Base-by-base conservation (phyloP, 2,329 filamentous ascomycete species). In the Phaeosphaeriaceae sp. region DNA sequence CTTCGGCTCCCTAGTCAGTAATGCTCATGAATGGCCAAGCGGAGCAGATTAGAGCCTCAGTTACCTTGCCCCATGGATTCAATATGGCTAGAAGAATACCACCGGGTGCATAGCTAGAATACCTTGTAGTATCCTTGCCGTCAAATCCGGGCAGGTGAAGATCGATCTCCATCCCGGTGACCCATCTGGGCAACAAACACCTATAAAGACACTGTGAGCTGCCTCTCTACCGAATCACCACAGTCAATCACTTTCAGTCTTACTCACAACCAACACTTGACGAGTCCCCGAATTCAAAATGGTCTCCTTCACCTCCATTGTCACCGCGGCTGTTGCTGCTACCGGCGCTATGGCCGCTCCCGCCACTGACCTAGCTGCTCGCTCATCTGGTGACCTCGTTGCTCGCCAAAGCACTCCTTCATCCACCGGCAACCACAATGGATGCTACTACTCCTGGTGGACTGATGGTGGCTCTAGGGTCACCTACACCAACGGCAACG, bases 361-460 rank as follows among this genome's bases (percentile, higher is more conserved):
- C 23, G 60, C 70, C 34, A 60, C 60, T 44, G 71, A 72, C 48
- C 58, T 75, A 32, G 67, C 71, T 53, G 73, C 75, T 51, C 64
- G 76, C 46, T 67, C 69, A 34, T 52, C 61, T 18, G 56, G 57
- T 37, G 62, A 63, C 28, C 56, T 69, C 20, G 58, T 59, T 35
- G 56, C 62, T 18, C 64, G 66, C 29, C 69, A 69, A 55, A 72
- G 74, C 26, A 81, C 81, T 21, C 66, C 74, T 44, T 80, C 75
- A 55, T 68, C 72, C 12, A 80, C 78, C 3, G 83, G 82, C 40
- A 80, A 75, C 6, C 74, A 81, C 72, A 79, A 83, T 60, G 82
- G 82, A 46, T 86, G 77, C 74, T 86, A 80, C 75, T 86, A 82
- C 70, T 83, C 80, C 7, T 85, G 78, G 75, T 86, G 81, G 81